Conservation (phyloP, 1,284 basidiomycete species). For the Ceratorhiza oryzae-sativae region DNA sequence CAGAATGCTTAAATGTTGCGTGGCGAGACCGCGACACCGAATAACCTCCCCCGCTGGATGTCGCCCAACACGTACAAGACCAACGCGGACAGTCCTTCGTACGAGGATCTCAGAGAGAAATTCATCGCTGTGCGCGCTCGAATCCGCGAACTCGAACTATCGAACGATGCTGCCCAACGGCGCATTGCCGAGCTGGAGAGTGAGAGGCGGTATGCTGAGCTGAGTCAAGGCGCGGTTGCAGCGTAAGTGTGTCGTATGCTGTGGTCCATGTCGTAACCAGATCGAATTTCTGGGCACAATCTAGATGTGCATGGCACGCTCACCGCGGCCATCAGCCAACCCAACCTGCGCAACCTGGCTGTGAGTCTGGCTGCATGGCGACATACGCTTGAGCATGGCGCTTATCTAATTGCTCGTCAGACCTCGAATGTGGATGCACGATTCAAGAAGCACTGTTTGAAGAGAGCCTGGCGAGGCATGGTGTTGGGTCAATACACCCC, state of each 20-base stretch:
- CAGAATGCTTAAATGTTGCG: not conserved
- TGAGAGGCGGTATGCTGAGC: not conserved
- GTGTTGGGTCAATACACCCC: not conserved
- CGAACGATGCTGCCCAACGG: not conserved
- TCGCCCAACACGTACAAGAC: not conserved
- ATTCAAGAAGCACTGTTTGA: slow-evolving; percentile 6
- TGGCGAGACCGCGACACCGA: not conserved
- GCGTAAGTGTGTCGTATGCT: not conserved
- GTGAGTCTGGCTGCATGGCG: not conserved
- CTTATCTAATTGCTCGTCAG: not conserved
- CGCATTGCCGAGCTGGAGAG: not conserved
- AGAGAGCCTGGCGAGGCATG: not conserved
- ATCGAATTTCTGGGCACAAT: too few relatives aligned
- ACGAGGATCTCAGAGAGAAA: not conserved
- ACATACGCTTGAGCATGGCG: not conserved
- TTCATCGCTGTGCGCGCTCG: not conserved
- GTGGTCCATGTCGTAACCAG: too few relatives aligned
- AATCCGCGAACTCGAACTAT: slow-evolving; percentile 7
- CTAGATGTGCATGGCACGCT: slow-evolving; percentile 12
- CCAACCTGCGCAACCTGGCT: not conserved
- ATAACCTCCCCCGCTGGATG: too few relatives aligned
- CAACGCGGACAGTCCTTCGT: not conserved
- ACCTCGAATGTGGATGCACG: not conserved
- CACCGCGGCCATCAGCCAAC: not conserved
- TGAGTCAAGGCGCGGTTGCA: not conserved